Evolutionary conservation across 805 yeast species (phyloP).

Genomic region (Maudiozyma barnettii): DNA sequence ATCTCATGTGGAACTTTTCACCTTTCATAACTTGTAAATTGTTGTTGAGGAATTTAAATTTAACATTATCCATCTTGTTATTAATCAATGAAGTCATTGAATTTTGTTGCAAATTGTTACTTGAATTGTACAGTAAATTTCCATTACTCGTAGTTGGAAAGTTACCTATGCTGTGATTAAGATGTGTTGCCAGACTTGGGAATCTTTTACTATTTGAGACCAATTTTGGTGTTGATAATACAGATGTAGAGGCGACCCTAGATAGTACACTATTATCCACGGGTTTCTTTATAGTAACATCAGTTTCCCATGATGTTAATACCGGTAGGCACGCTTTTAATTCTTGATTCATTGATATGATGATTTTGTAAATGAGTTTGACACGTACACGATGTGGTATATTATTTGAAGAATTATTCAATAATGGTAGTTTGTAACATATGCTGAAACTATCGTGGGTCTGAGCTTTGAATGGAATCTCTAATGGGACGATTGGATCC

Average conservation of each 20-base stretch:
- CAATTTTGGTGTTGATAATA: slow-evolving; percentile 12
- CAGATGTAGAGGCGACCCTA: slow-evolving; percentile 2
- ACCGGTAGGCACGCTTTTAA: slow-evolving; percentile 8
- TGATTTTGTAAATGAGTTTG: slow-evolving; percentile 13
- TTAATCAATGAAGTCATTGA: slow-evolving; percentile 16
- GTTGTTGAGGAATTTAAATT: slow-evolving; percentile 20
- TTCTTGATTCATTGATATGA: background rate
- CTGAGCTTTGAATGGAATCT: slow-evolving; percentile 14
- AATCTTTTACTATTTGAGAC: slow-evolving; percentile 7
- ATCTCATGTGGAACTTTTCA: slow-evolving; percentile 15
- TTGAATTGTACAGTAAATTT: background rate
- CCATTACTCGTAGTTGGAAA: background rate
- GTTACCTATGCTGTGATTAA: background rate
- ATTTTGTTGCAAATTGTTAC: background rate
- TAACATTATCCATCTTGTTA: slow-evolving; percentile 17
- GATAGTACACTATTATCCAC: background rate
- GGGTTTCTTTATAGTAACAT: slow-evolving; percentile 22
- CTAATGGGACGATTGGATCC: slow-evolving; percentile 17
- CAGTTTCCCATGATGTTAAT: slow-evolving; percentile 27
- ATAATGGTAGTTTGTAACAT: slow-evolving; percentile 20
- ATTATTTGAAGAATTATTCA: background rate
- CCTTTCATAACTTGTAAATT: slow-evolving; percentile 17
- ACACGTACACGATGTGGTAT: slow-evolving; percentile 20
- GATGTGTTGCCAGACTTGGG: background rate
- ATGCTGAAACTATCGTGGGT: slow-evolving; percentile 22